Conservation (phyloP, 495 filamentous ascomycete species). For the Penicillium flavigenum region DNA sequence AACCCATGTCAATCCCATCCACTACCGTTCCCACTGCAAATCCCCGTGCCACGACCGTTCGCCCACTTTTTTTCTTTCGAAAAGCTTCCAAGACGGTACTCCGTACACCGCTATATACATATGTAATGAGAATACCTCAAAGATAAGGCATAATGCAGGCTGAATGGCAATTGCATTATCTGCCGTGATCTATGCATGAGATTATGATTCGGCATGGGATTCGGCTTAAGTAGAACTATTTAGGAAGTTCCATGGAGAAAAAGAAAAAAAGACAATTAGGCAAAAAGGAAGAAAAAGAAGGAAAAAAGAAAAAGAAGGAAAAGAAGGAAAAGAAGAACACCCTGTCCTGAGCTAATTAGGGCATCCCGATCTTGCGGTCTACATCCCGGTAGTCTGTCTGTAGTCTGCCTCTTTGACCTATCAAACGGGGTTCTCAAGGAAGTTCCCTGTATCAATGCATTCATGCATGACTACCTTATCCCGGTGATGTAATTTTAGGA, state of each 20-base stretch:
- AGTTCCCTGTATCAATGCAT: not conserved
- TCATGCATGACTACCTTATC: not conserved
- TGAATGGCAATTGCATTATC: slow-evolving; percentile 31
- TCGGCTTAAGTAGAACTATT: not conserved
- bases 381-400: not conserved
- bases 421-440: not conserved
- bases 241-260: not conserved
- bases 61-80: not conserved
- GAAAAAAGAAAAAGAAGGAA: not conserved
- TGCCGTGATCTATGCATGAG: slow-evolving; percentile 24
- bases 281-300: not conserved
- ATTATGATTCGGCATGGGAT: slow-evolving; percentile 4
- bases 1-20: not conserved
- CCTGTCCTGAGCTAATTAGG: not conserved
- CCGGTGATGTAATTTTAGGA: not conserved
- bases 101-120: slow-evolving; percentile 6
- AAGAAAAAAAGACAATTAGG: not conserved
- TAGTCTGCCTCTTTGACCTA: not conserved
- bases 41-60: not conserved
- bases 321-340: not conserved
- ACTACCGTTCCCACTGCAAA: not conserved
- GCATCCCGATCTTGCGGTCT: slow-evolving; percentile 8
- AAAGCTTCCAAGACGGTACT: not conserved
- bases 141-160: slow-evolving; percentile 26
- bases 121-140: not conserved